phyloP scores from a whole-genome alignment of 1,284 basidiomycete species.

The Sporisorium graminicola region DNA sequence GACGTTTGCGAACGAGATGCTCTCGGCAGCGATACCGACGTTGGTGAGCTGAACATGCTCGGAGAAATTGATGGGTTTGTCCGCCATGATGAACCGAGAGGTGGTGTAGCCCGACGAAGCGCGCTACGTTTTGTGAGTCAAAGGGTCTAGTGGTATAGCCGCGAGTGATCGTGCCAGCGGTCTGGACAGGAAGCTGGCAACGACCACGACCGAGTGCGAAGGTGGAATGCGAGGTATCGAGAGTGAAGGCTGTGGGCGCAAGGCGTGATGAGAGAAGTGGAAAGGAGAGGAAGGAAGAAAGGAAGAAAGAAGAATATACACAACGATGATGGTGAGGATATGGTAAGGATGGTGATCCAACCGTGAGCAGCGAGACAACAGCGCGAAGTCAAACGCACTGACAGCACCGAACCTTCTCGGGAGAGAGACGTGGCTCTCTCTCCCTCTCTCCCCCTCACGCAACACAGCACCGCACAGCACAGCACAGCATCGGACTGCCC shows the following conservation, averaged over 20 bases:
- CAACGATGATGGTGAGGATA: conserved; percentile 16
- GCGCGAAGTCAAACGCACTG: too few species aligned
- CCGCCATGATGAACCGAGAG: conserved; percentile 56
- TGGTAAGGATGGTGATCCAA: background rate
- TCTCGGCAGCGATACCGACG: conserved; percentile 93
- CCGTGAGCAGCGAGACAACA: background rate
- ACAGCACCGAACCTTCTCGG: conserved; percentile 5
- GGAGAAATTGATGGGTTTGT: conserved; percentile 68
- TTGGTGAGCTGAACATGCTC: conserved; percentile 83
- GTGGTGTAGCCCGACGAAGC: conserved; percentile 14
- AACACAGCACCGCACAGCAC: conserved; percentile 13
- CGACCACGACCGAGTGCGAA: conserved; percentile 7
- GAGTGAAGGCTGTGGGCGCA: conserved; percentile 4
- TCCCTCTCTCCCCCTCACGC: too few species aligned
- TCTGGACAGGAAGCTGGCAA: conserved; percentile 1
- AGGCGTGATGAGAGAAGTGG: background rate
- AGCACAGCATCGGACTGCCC: conserved; percentile 7
- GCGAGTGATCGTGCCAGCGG: conserved; percentile 5
- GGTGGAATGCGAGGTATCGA: conserved; percentile 24
- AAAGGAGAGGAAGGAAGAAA: conserved; percentile 7
- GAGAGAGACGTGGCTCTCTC: conserved; percentile 1
- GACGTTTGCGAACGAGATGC: conserved; percentile 96
- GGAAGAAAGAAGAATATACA: conserved; percentile 32
- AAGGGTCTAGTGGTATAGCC: background rate
- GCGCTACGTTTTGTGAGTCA: conserved; percentile 11